Evolutionary conservation across 2,329 filamentous ascomycete genomes (phyloP).

Genomic region (Alternaria tenuissima): DNA sequence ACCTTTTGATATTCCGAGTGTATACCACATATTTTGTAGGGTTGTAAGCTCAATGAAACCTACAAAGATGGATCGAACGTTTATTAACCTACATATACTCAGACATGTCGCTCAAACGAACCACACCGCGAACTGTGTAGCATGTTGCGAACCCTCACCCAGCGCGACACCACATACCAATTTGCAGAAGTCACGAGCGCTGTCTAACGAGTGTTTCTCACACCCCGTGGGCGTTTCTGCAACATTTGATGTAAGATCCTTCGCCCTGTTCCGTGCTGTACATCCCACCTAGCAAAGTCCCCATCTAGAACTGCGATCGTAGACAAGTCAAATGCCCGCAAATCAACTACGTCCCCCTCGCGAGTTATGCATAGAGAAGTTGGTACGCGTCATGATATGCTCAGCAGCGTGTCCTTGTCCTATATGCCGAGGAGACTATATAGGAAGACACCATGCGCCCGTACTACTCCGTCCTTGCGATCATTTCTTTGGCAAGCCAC

Average conservation of each 20-base stretch:
- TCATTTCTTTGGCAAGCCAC: constrained; percentile 23
- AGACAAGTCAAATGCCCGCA: not conserved
- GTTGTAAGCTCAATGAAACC: not conserved
- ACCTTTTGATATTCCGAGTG: not conserved
- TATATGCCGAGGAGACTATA: constrained; percentile 18
- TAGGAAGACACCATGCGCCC: not conserved
- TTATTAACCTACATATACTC: not conserved
- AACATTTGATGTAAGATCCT: not conserved
- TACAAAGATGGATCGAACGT: not conserved
- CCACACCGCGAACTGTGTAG: not conserved
- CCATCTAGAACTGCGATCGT: not conserved
- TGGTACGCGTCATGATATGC: constrained; percentile 6
- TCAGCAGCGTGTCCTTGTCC: constrained; percentile 12
- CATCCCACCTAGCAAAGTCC: not conserved
- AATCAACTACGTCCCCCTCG: not conserved
- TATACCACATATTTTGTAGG: not conserved
- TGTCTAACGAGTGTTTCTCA: constrained; percentile 5
- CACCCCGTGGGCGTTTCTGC: not conserved
- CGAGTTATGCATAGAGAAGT: not conserved
- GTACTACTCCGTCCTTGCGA: constrained; percentile 17
- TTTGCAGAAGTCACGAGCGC: not conserved
- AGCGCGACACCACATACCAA: not conserved
- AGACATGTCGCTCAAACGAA: not conserved
- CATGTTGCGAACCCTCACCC: not conserved
- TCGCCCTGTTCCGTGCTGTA: not conserved